Evolutionary conservation across 768 basidiomycete genomes (phyloP), one percentile per base, ranked within the genome.

Genomic region (Dacryopinax spathularia): DNA sequence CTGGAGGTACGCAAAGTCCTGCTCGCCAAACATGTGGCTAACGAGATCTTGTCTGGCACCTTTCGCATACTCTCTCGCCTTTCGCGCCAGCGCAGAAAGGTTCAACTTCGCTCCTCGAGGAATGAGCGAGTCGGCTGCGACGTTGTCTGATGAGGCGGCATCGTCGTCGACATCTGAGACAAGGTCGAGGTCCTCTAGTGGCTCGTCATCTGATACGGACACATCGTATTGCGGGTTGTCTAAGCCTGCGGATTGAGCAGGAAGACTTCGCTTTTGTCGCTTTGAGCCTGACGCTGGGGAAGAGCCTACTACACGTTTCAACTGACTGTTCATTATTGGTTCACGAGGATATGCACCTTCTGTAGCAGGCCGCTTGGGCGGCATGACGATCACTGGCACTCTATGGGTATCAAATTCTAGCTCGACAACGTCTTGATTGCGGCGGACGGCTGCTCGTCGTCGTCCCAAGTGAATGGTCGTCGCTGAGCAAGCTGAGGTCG

Each of bases 1-100:
- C 66, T 63, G 41, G 33, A 63, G 65, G 27, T 66, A 62, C 66
- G 66, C 75, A 77, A 76, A 76, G 75, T 75, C 74, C 70, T 73
- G 75, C 72, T 68, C 65, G 60, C 69, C 75, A 70, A 67, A 62
- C 67, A 90, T 91, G 89, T 91, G 89, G 88, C 86, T 85, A 75
- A 31, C 39, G 25, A 64, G 63, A 20, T 61, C 60, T 33, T 20
- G 20, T 4, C 33, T 29, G 12, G 33, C 22, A 35, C 35, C 35
- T 25, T 29, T 33, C 60, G 12, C 34, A 13, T 61, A 37, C 34
- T 37, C 31, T 20, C 20, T 10, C 33, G 60, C 60, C 20, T 61
- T 56, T 22, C 48, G 48, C 25, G 48, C 48, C 3, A 56, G 48
- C 10, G 48, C 48, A 13, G 48, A 56, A 7, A 56, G 48, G 48